Base-by-base conservation (phyloP, 106 monocot species). In the Xerophyta viscosa region DNA sequence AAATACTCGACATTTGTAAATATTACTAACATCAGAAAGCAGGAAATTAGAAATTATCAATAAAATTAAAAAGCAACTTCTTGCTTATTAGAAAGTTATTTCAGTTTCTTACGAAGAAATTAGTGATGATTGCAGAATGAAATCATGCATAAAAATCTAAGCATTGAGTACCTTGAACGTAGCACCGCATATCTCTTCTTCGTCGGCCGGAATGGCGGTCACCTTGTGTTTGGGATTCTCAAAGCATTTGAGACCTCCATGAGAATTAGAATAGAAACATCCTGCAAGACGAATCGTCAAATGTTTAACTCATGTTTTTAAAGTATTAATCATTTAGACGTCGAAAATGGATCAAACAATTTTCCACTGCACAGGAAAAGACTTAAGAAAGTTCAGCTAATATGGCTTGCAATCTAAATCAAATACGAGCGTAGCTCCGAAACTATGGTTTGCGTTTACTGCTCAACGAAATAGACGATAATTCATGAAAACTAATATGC, bases 171-270 rank as follows among this genome's bases (percentile, higher is more conserved):
- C 96, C 85, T 79, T 70, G 71, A 82, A 96, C 9, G 84, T 96
- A 37, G 96, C 96, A 45, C 89, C 96, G 30, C 88, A 96, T n/a
- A 96, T 64, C 49, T 96, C 96, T 69, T 96, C 89, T 12, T 96
- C 96, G 13, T 28, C 20, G 23, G 81, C 89, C 8, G 76, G 66
- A 45, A 79, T 54, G 4, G 89, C 88, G 31, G 85, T 82, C 26
- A 96, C 82, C 72, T 85, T 96, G 71, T 96, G 71, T 69, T 89
- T 89, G 0, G 89, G 89, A 47, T 89, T 79, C 71, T 85, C 89
- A 51, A 73, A 96, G 58, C 85, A 64, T 54, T 82, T 89, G 67
- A 96, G 28, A 5, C 85, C 89, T 19, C 85, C 90, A 0, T 66
- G 59, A 27, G 52, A 52, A 39, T 86, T 82, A 0, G 80, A 90